These are phyloP conservation scores for Cucumis hystrix DNA, from an alignment of 306 rosid genomes.

Conservation along the genomic window DNA sequence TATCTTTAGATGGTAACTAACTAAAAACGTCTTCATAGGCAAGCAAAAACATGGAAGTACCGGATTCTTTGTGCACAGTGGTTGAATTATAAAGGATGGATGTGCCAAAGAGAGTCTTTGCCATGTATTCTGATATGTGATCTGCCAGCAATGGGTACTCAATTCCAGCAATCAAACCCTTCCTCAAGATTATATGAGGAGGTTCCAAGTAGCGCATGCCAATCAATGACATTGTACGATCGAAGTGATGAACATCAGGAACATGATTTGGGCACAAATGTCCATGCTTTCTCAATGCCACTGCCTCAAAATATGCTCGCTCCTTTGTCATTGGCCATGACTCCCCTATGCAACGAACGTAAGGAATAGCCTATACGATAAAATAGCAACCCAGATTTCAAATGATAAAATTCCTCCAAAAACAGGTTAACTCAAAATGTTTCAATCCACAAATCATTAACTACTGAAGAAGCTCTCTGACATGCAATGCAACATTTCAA, in stretches of 20 bases:
- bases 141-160: slow-evolving; percentile 66
- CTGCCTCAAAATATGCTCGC: slow-evolving; percentile 75
- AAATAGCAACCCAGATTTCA: background rate
- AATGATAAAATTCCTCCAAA: background rate
- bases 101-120: slow-evolving; percentile 64
- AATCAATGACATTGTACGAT: slow-evolving; percentile 73
- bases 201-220: slow-evolving; percentile 88
- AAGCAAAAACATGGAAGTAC: slow-evolving; percentile 19
- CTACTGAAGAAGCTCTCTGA: background rate
- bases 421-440: background rate
- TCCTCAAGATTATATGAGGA: slow-evolving; percentile 76
- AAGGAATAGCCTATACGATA: slow-evolving; percentile 58
- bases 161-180: slow-evolving; percentile 75
- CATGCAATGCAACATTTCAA: background rate
- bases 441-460: background rate
- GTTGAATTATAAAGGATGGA: slow-evolving; percentile 65
- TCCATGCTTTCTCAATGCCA: slow-evolving; percentile 33
- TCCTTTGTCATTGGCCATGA: slow-evolving; percentile 96
- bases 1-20: background rate
- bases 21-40: background rate
- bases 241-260: slow-evolving; percentile 78
- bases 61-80: slow-evolving; percentile 57
- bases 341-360: slow-evolving; percentile 77
- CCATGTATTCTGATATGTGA: slow-evolving; percentile 68
- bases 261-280: slow-evolving; percentile 46